Evolutionary conservation across 2,329 filamentous ascomycete species (phyloP).

Genomic region (Elsinoe necatrix): DNA sequence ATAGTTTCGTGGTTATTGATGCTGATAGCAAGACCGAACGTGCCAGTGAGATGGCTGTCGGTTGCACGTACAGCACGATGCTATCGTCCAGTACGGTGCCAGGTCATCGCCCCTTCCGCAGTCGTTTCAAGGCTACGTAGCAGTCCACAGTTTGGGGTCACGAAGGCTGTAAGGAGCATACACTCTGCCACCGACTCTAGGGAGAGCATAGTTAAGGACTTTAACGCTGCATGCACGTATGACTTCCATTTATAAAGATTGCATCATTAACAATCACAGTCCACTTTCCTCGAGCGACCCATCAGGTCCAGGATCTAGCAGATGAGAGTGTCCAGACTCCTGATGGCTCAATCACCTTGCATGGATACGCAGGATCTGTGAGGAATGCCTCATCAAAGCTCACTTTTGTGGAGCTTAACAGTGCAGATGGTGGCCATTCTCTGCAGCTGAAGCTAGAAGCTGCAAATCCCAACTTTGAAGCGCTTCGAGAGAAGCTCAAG

Average conservation of each 20-base stretch:
- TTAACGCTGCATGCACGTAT: slow-evolving; percentile 21
- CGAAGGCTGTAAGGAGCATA: background rate
- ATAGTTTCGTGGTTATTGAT: background rate
- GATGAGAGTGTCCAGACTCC: slow-evolving; percentile 19
- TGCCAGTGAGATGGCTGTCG: slow-evolving; percentile 3
- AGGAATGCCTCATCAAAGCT: slow-evolving; percentile 60
- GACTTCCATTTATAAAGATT: background rate
- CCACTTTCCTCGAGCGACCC: slow-evolving; percentile 39
- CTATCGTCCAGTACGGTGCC: background rate
- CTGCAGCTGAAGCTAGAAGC: slow-evolving; percentile 23
- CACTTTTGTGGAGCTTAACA: slow-evolving; percentile 57
- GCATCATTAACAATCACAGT: slow-evolving; percentile 28
- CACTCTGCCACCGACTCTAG: background rate
- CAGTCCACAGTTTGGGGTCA: background rate
- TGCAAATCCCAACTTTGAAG: background rate
- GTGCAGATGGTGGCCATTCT: slow-evolving; percentile 33
- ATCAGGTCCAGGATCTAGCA: slow-evolving; percentile 28
- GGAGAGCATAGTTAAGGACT: slow-evolving; percentile 20
- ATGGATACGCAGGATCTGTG: slow-evolving; percentile 65
- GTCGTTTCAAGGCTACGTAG: background rate
- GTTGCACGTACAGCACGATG: background rate
- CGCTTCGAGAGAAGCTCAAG: slow-evolving; percentile 31
- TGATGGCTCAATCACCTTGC: slow-evolving; percentile 43
- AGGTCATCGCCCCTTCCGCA: too few relatives aligned
- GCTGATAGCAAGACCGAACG: background rate